Evolutionary conservation across 2,329 filamentous ascomycete genomes (phyloP).

Genomic region (Neurospora sp.): DNA sequence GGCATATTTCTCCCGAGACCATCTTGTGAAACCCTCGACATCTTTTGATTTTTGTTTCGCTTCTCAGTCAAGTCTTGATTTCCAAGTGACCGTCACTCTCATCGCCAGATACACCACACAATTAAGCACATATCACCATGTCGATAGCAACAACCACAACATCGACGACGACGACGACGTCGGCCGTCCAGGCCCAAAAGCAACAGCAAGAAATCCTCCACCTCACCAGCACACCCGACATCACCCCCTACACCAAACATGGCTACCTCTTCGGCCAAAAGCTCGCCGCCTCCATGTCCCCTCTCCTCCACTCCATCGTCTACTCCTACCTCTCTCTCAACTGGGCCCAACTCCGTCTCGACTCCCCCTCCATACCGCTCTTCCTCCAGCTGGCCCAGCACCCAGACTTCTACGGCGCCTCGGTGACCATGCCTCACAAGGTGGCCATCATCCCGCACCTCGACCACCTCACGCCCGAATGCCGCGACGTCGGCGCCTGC

Average conservation of each 20-base stretch:
- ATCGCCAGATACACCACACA: not conserved
- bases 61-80: not conserved
- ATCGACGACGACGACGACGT: not conserved
- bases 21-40: not conserved
- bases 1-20: not conserved
- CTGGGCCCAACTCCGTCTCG: slow-evolving; percentile 43
- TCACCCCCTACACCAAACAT: slow-evolving; percentile 30
- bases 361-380: slow-evolving; percentile 37
- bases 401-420: slow-evolving; percentile 55
- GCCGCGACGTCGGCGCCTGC: slow-evolving; percentile 62
- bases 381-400: slow-evolving; percentile 44
- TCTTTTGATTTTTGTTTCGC: not conserved
- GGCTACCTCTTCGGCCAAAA: slow-evolving; percentile 50
- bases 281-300: slow-evolving; percentile 44
- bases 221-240: slow-evolving; percentile 3
- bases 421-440: slow-evolving; percentile 80
- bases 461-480: slow-evolving; percentile 64
- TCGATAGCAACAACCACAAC: not conserved
- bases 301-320: slow-evolving; percentile 42
- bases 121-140: not conserved
- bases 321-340: slow-evolving; percentile 39
- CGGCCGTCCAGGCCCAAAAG: not conserved
- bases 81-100: not conserved
- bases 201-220: slow-evolving; percentile 3
- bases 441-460: slow-evolving; percentile 64